These are phyloP conservation scores for Byssochlamys sp. DNA, from an alignment of 2,329 filamentous ascomycete species.

Conservation along the genomic window DNA sequence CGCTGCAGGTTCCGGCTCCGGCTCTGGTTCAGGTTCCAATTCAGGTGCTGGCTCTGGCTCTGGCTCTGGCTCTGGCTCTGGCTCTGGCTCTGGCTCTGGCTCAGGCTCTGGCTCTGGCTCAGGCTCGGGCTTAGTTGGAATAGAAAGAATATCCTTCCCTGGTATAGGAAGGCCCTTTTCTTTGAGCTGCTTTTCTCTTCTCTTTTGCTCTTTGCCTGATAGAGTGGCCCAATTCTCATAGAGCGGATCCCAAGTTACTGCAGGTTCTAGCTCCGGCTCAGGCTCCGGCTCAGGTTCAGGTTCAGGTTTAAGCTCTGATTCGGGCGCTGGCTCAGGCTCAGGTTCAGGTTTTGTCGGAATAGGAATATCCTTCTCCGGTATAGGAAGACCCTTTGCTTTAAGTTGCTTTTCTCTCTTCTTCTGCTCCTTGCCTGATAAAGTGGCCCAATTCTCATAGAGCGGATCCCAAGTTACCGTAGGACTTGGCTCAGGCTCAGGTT, in stretches of 20 bases:
- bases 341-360: conserved; percentile 1
- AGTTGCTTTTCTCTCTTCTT: conserved; percentile 13
- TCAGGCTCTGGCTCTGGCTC: conserved; percentile 16
- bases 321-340: conserved; percentile 19
- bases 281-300: not conserved
- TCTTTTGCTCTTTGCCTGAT: conserved; percentile 11
- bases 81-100: conserved; percentile 7
- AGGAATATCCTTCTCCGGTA: conserved; percentile 3
- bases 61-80: no score
- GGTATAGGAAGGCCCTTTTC: conserved; percentile 12
- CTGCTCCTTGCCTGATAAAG: conserved; percentile 10
- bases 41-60: conserved; percentile 1
- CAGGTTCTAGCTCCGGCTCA: not conserved
- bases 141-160: not conserved
- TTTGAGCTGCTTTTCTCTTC: conserved; percentile 9
- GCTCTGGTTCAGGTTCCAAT: conserved; percentile 9
- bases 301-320: conserved; percentile 10
- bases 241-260: conserved; percentile 9
- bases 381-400: conserved; percentile 10
- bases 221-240: conserved; percentile 12
- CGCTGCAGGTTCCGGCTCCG: conserved; percentile 2
- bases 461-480: conserved; percentile 7
- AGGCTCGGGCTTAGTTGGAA: not conserved
- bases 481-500: not conserved
- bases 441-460: conserved; percentile 12